Evolutionary conservation across 176 grass and related monocot species (phyloP).

Genomic region (Themeda triandra): DNA sequence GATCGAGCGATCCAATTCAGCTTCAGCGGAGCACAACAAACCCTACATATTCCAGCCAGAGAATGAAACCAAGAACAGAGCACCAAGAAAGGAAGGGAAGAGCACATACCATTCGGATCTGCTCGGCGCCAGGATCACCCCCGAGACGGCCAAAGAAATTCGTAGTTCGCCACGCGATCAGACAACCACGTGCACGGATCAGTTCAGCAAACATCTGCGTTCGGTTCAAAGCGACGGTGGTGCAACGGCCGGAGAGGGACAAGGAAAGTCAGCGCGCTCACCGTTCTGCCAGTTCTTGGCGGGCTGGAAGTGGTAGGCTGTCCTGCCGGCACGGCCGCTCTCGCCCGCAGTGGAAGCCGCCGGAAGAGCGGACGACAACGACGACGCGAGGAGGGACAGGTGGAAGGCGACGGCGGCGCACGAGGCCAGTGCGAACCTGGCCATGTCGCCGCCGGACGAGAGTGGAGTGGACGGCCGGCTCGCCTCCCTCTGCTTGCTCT

Average conservation of each 20-base stretch:
- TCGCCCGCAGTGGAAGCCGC: not conserved
- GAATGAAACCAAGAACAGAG: not conserved
- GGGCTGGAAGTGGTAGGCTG: slow-evolving; percentile 90
- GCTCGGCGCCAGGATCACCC: not conserved
- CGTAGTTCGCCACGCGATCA: not conserved
- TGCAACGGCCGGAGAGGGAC: too few relatives aligned
- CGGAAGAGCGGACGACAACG: not conserved
- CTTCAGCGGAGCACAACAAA: not conserved
- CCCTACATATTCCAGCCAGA: not conserved
- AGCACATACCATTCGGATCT: slow-evolving; percentile 81
- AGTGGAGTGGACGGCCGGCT: not conserved
- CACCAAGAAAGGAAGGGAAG: too few relatives aligned
- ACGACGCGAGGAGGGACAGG: not conserved
- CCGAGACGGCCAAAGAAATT: not conserved
- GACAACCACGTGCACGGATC: not conserved
- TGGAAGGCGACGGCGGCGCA: not conserved
- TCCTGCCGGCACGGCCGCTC: slow-evolving; percentile 29
- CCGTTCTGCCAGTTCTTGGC: slow-evolving; percentile 86
- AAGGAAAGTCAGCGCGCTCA: not conserved
- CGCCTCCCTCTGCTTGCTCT: not conserved
- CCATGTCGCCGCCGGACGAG: slow-evolving; percentile 3
- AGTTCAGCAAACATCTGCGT: not conserved
- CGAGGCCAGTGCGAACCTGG: not conserved
- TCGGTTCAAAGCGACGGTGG: not conserved
- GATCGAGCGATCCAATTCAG: not conserved